These are phyloP conservation scores for Mycena sp. DNA, from an alignment of 1,284 basidiomycete species.

Conservation along the genomic window DNA sequence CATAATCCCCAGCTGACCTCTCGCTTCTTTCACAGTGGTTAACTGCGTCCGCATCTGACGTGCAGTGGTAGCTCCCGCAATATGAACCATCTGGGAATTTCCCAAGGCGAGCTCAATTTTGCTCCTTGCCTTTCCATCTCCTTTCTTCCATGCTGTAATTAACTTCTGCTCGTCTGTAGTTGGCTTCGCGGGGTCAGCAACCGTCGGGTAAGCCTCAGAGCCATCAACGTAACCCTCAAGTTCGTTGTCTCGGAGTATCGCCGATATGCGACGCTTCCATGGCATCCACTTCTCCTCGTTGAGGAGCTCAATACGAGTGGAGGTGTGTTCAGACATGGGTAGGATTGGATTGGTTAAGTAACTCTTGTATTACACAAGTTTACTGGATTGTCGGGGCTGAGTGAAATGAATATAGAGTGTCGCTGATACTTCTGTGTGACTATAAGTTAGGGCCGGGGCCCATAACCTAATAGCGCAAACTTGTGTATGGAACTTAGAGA, in stretches of 20 bases:
- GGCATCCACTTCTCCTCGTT: too few species aligned
- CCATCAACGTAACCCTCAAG: not conserved
- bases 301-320: not conserved
- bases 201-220: not conserved
- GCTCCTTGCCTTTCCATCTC: not conserved
- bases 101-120: conserved; percentile 3
- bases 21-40: not conserved
- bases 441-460: not conserved
- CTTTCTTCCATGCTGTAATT: not conserved
- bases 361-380: too few species aligned
- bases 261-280: too few species aligned
- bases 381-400: not conserved
- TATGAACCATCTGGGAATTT: conserved; percentile 5
- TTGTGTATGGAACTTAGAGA: too few species aligned
- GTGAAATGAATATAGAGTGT: not conserved
- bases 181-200: not conserved
- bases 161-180: not conserved
- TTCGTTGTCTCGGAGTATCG: too few species aligned
- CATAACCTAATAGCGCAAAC: too few species aligned
- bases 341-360: not conserved
- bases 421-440: not conserved
- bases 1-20: not conserved
- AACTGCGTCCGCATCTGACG: not conserved
- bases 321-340: not conserved
- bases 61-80: not conserved